Evolutionary conservation across 1,284 basidiomycete genomes (phyloP), one percentile per base, ranked within the genome.

Genomic region (Xerocomus cyaneibrunnescens): DNA sequence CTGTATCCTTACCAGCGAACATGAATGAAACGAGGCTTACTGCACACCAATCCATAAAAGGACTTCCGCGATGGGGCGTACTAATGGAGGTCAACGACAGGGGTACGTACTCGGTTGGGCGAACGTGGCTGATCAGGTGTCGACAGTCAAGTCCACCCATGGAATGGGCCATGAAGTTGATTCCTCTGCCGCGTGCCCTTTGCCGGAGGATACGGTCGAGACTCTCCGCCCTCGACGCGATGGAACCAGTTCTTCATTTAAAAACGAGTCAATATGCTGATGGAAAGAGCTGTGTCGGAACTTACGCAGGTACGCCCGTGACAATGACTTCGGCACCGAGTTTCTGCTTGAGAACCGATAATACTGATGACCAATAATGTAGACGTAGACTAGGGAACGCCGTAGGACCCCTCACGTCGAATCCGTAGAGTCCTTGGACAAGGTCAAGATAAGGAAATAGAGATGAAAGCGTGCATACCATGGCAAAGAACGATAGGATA

Each of bases 1-100:
- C 53, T 52, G 60, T 50, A 38, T 52, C 48, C 44, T 19, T 36
- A 48, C 54, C 35, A 25, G 9, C 14, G 2, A 31, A 55, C 12
- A 48, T 39, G 53, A 38, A 50, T 21, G 25, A 34, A 53, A 48
- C 28, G 22, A 43, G 37, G 75, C 85, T 61, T 65, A 89, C 90
- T 46, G 81, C 80, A 74, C 96, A 98, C 96, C 96, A 99, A 72
- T 98, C 94, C 97, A 99, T 99, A 70, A 99, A 98, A 0, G 96
- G 94, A 61, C 91, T 94, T 23, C 96, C 96, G 23, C 91, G 83
- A 70, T 99, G 97, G 16, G 97, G 97, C 0, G 97, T 98, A 40
- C 87, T 88, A 57, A 99, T 83, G 16, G 89, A 92, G 0, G 92
- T 98, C 54, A 99, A 74, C 7, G 92, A 94, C 35, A 94, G 72